Percentiles rank a stretch among this genome's conserved stretches.
Evolutionary conservation across 441 rosid genomes (phyloP).

Genomic region (Euphorbia corollata): DNA sequence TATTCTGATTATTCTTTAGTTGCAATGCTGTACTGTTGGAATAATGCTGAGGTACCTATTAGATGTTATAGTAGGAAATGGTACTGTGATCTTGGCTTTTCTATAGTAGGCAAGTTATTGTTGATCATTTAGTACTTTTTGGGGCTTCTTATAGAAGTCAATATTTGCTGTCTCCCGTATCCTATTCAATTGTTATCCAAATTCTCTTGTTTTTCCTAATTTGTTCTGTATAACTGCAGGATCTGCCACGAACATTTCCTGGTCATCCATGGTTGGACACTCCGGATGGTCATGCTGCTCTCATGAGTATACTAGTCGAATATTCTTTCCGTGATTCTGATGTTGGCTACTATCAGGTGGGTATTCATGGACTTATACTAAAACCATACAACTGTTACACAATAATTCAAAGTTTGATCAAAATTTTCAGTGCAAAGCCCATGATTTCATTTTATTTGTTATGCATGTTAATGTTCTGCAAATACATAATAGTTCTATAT

Average conservation of each 20-base stretch:
- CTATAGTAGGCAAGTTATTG: neutral
- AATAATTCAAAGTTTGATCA: neutral
- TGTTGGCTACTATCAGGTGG: conserved; percentile 97
- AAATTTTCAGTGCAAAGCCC: neutral
- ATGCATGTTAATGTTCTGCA: neutral
- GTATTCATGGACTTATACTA: conserved; percentile 10
- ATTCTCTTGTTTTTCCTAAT: conserved; percentile 1
- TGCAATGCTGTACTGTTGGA: too few relatives aligned
- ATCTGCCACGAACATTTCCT: conserved; percentile 91
- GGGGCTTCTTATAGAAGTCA: neutral
- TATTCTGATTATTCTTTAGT: too few relatives aligned
- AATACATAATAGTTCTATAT: neutral
- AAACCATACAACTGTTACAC: neutral
- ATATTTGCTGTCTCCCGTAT: conserved; percentile 6
- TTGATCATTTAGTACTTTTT: neutral
- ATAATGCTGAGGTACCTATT: neutral
- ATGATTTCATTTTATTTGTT: neutral
- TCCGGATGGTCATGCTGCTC: conserved; percentile 84
- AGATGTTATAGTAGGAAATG: conserved; percentile 3
- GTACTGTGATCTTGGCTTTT: neutral
- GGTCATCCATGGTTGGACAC: conserved; percentile 99
- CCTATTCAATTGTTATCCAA: neutral
- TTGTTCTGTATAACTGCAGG: conserved; percentile 39
- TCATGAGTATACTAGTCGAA: conserved; percentile 83
- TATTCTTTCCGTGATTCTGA: conserved; percentile 97